Base-by-base conservation (phyloP, 2,329 filamentous ascomycete species). In the Daldinia sp. region DNA sequence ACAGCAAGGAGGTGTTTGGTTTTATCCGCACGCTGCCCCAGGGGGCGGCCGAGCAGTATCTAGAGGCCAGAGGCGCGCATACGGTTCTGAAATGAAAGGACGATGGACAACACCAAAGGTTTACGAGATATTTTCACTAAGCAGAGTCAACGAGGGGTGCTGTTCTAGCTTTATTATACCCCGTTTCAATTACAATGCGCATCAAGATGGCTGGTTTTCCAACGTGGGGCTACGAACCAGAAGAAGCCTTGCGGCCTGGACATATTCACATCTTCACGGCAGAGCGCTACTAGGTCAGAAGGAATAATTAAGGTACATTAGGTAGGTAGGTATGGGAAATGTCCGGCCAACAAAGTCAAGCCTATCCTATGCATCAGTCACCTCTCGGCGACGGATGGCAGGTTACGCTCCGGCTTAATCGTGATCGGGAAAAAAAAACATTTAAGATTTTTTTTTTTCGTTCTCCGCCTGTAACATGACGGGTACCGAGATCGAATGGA, bases 401-500 rank as follows among this genome's bases (percentile, higher is more conserved):
- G 89, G 90, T 91, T 90, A 88, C 89, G 93, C 94, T 97, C 94
- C 94, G 94, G 94, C 94, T 98, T 97, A 97, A 96, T 97, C 91
- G 93, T 91, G 92, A 93, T 93, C 92, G 66, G 65, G 68, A 74
- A 65, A 59, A 65, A 57, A 33, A 35, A 33, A 33, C 7, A 35
- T 9, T 9, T 35, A 35, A 35, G 33, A 9, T 35, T 35, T 33
- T 33, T 33, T 30, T 33, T 35, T 63, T 33, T 87, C 88, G 80
- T 81, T 97, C 88, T 97, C 85, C 91, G 94, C 93, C 93, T 87
- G 81, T 80, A 73, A 81, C 82, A 9, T 86, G 88, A 92, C 90
- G 87, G 87, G 86, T 85, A 96, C 93, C 92, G 92, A 93, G 87
- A 88, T 84, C 86, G 90, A 90, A 93, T 86, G 81, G 86, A 82